Evolutionary conservation across 148 eudicot genomes (phyloP), one percentile per base, ranked within the genome.

Genomic region (Cornus suecica): DNA sequence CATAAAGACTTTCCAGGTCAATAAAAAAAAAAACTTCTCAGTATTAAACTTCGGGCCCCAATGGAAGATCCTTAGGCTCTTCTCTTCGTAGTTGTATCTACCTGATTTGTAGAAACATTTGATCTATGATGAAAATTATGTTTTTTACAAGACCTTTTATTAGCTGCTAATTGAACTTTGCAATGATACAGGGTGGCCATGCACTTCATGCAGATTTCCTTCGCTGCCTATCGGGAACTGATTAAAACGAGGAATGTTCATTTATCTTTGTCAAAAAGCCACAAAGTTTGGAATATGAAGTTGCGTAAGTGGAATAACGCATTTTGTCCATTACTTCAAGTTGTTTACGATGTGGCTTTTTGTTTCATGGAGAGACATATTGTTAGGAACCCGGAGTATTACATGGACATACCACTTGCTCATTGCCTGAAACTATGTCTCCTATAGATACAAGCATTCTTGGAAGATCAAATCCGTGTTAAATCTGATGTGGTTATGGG

Each of bases 191-290:
- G 98, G 97, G 89, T 84, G 98, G 98, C 77, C 97, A 94, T 81
- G 88, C 95, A 28, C 68, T 94, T 72, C 98, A 94, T 79, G 79
- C 91, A 14, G 92, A 94, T 68, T 83, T 94, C 66, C 80, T 89
- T 72, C 95, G 89, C 41, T 32, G 56, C 60, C 82, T 94, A 61
- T 74, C 64, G 37, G 83, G 77, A 32, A 66, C 24, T 30, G 37
- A 52, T 72, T 67, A 70, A 65, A 64, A 54, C 51, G 61, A 42
- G n/a, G 67, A 34, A 66, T 34, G 24, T 71, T 37, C 71, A 70
- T 10, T 27, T 31, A 48, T 18, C 9, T 13, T 37, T 14, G 10
- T 27, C 25, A 27, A 34, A 32, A 51, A 18, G n/a, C 65, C 54
- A 48, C 13, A 18, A 11, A 48, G 20, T 48, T 48, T 1, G 54